Evolutionary conservation across 176 grass and related monocot genomes (phyloP).

Genomic region (Cocos nucifera): DNA sequence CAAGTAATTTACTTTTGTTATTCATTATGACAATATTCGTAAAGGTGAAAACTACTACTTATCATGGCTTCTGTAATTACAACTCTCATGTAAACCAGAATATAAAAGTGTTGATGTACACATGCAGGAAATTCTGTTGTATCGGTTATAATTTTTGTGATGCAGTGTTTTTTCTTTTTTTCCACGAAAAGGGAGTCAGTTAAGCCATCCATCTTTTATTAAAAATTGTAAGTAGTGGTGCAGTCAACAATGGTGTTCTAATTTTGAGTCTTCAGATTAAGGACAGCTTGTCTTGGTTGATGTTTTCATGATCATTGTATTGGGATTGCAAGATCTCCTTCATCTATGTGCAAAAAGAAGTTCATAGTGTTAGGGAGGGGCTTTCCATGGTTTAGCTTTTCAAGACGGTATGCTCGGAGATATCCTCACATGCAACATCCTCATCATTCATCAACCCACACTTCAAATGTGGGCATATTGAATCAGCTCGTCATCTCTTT

Average conservation of each 20-base stretch:
- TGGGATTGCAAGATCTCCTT: slow-evolving; percentile 23
- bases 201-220: no score
- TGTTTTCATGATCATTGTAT: slow-evolving; percentile 13
- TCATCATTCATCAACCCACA: slow-evolving; percentile 36
- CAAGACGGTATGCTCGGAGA: slow-evolving; percentile 39
- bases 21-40: no score
- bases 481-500: slow-evolving; percentile 39
- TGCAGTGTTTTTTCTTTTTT: no score
- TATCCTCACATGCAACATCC: slow-evolving; percentile 49
- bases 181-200: no score
- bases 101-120: no score
- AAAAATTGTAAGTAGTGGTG: no score
- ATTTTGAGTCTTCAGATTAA: slow-evolving; percentile 1
- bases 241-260: slow-evolving; percentile 6
- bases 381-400: slow-evolving; percentile 43
- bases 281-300: slow-evolving; percentile 20
- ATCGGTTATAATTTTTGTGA: no score
- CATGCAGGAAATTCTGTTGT: no score
- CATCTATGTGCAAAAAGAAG: slow-evolving; percentile 37
- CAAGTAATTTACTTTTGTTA: no score
- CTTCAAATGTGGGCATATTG: slow-evolving; percentile 42
- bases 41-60: no score
- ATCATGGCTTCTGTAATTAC: no score
- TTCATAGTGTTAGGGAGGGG: slow-evolving; percentile 33
- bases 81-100: no score